Conservation (phyloP, 345 rosid genomes). For the Toxicodendron radicans region DNA sequence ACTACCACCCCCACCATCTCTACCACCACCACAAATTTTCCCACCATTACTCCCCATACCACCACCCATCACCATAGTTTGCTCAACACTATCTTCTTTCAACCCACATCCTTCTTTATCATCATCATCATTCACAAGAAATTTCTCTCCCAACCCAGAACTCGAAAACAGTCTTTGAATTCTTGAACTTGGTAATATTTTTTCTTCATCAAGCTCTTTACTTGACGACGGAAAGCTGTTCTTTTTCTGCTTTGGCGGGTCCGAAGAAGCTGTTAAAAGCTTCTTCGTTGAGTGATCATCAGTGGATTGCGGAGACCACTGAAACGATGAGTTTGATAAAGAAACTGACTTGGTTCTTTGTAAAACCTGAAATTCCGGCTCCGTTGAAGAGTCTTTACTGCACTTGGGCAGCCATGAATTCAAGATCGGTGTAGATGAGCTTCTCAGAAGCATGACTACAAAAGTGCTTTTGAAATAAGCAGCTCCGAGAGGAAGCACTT, state of each 20-base stretch:
- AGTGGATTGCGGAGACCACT: constrained; percentile 21
- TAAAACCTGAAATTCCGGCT: constrained; percentile 39
- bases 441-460: constrained; percentile 47
- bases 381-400: constrained; percentile 42
- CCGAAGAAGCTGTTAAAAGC: constrained; percentile 21
- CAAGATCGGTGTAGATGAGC: constrained; percentile 50
- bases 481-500: constrained; percentile 1
- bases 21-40: constrained; percentile 27
- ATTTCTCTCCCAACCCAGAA: constrained; percentile 47
- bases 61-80: constrained; percentile 34
- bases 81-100: constrained; percentile 13
- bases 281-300: constrained; percentile 34
- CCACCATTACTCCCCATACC: constrained; percentile 29
- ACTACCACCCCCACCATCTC: constrained; percentile 28
- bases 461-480: too few relatives aligned
- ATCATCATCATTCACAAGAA: constrained; percentile 11
- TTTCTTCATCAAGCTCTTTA: neutral
- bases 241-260: constrained; percentile 16
- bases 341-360: constrained; percentile 42
- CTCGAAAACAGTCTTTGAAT: constrained; percentile 39
- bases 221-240: constrained; percentile 12
- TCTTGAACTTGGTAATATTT: constrained; percentile 13
- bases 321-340: constrained; percentile 16
- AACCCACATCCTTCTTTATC: constrained; percentile 23
- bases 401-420: constrained; percentile 50